Conservation (phyloP, 1,284 basidiomycete genomes). For the Neotropicomus parvogracilis region DNA sequence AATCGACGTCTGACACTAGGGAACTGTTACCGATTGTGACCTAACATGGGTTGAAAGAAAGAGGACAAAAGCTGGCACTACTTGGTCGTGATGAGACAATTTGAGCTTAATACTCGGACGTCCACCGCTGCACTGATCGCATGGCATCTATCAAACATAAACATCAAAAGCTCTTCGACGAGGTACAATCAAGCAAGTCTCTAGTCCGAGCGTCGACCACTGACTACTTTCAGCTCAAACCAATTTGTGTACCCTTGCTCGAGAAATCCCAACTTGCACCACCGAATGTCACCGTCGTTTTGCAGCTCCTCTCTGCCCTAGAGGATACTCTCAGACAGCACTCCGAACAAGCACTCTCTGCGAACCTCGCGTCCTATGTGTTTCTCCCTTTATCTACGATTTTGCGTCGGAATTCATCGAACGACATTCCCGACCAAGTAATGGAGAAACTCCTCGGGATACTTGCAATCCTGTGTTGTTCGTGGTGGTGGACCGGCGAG, state of each 20-base stretch:
- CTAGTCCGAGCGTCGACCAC: neutral
- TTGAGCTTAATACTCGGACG: neutral
- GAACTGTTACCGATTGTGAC: neutral
- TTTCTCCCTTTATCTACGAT: slow-evolving; percentile 85
- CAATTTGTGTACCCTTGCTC: slow-evolving; percentile 75
- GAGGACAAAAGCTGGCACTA: too few species aligned
- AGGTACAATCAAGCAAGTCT: slow-evolving; percentile 27
- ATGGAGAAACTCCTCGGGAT: slow-evolving; percentile 71
- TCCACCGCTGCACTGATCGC: neutral
- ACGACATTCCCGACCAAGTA: slow-evolving; percentile 72
- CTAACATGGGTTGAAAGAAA: too few species aligned
- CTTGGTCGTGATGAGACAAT: too few species aligned
- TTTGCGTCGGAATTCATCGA: slow-evolving; percentile 66
- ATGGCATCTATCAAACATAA: slow-evolving; percentile 12
- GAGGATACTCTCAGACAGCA: slow-evolving; percentile 44
- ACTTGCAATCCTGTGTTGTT: slow-evolving; percentile 58
- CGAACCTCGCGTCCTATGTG: slow-evolving; percentile 75
- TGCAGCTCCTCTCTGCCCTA: slow-evolving; percentile 52
- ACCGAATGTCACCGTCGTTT: slow-evolving; percentile 43
- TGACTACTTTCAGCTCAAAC: slow-evolving; percentile 58
- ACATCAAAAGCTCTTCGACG: slow-evolving; percentile 33
- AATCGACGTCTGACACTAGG: neutral
- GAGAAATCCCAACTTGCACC: slow-evolving; percentile 59
- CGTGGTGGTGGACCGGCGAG: slow-evolving; percentile 77
- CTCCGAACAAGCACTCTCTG: slow-evolving; percentile 43